Percentiles rank a stretch among this genome's conserved stretches.
Conservation (phyloP, 23 red algal species). For the Chondrus crispus region DNA sequence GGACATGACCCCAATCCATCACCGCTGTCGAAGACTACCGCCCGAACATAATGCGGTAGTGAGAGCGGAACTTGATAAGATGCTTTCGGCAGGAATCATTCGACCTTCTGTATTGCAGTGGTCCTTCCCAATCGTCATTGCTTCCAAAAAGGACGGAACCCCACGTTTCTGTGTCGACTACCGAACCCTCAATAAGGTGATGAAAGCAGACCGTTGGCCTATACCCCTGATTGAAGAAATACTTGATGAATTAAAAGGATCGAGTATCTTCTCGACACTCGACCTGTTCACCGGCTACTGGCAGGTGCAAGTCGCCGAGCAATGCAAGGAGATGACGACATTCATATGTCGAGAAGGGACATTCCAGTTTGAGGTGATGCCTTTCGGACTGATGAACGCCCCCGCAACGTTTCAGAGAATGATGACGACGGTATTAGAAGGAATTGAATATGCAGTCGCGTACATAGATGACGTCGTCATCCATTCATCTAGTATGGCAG, state of each 20-base stretch:
- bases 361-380: slow-evolving; percentile 34
- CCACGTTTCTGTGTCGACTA: too few species aligned
- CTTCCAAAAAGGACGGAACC: too few species aligned
- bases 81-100: too few species aligned
- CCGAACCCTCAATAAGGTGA: too few species aligned
- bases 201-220: not conserved
- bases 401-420: slow-evolving; percentile 18
- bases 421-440: not conserved
- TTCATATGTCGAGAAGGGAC: not conserved
- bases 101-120: too few species aligned
- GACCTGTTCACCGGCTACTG: slow-evolving; percentile 11
- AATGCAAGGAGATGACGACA: slow-evolving; percentile 31
- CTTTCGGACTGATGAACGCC: slow-evolving; percentile 30
- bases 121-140: too few species aligned
- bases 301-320: not conserved
- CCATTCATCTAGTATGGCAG: not conserved
- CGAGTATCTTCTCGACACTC: not conserved
- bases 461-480: slow-evolving; percentile 33
- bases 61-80: too few species aligned
- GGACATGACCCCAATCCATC: too few species aligned
- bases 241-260: not conserved
- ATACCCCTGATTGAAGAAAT: slow-evolving; percentile 3
- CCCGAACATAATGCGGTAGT: too few species aligned
- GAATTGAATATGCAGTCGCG: not conserved
- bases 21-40: too few species aligned